Percentiles rank a stretch among this genome's conserved stretches.
Conservation (phyloP, 108 stramenopile genomes). For the Seminavis robusta region DNA sequence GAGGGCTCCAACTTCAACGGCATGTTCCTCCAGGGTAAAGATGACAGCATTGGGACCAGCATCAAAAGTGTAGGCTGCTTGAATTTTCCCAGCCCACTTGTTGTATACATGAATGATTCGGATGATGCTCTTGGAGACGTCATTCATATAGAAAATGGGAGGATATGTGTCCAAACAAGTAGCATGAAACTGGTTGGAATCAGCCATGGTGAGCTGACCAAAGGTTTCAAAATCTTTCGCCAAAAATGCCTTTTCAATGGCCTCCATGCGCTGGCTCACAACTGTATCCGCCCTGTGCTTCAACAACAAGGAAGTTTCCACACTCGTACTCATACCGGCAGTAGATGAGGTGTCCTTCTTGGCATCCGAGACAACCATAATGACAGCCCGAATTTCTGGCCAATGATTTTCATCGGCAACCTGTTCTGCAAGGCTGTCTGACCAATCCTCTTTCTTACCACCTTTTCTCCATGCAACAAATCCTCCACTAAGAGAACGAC, state of each 20-base stretch:
- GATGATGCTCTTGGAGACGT: slow-evolving; percentile 67
- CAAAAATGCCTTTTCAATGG: slow-evolving; percentile 84
- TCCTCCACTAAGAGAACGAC: slow-evolving; percentile 95
- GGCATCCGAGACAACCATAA: slow-evolving; percentile 89
- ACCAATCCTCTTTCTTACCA: slow-evolving; percentile 54
- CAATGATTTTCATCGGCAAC: slow-evolving; percentile 90
- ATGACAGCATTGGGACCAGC: slow-evolving; percentile 98
- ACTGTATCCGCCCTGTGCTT: slow-evolving; percentile 80
- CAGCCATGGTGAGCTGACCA: slow-evolving; percentile 93
- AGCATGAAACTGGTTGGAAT: slow-evolving; percentile 98
- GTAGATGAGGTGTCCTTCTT: slow-evolving; percentile 97
- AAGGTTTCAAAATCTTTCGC: slow-evolving; percentile 90
- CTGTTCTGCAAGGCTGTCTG: slow-evolving; percentile 90
- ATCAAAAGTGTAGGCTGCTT: slow-evolving; percentile 98
- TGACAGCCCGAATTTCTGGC: slow-evolving; percentile 93
- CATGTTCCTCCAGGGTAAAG: slow-evolving; percentile 67
- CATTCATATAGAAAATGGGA: slow-evolving; percentile 99
- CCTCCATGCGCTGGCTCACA: slow-evolving; percentile 78
- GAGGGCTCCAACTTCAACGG: slow-evolving; percentile 68
- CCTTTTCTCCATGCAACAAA: slow-evolving; percentile 97
- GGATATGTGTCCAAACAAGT: slow-evolving; percentile 98
- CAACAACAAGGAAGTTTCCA: slow-evolving; percentile 84
- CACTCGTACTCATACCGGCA: slow-evolving; percentile 90
- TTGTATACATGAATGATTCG: slow-evolving; percentile 84
- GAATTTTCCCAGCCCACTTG: slow-evolving; percentile 61